Base-by-base conservation (phyloP, 2,329 filamentous ascomycete genomes). In the Lecanicillium sp. region DNA sequence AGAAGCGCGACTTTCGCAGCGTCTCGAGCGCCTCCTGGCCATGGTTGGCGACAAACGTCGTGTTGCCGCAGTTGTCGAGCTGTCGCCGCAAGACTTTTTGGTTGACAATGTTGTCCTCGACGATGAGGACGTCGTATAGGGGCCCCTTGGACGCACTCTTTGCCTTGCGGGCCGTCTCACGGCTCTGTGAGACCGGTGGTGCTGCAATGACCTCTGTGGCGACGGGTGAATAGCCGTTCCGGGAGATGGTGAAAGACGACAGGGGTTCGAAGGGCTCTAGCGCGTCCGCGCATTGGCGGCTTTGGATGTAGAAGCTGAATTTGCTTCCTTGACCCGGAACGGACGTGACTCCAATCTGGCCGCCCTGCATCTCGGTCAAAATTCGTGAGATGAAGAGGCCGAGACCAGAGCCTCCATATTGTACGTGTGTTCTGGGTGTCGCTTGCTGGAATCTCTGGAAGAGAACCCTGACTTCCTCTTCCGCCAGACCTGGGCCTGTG, bases 371-470 rank as follows among this genome's bases (percentile, higher is more conserved):
- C 60, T 90, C 85, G 2, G 84, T 86, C 41, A 90, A 67, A 56
- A 86, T 85, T 30, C 85, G 75, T 4, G 82, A 87, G 60, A 90
- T 90, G 67, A 89, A 90, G 1, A 90, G 68, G 0, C 84, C 84
- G 1, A 87, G 67, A 0, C 84, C 84, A 1, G 79, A 84, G 7
- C 84, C 84, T 19, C 84, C 84, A 52, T 87, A 87, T 53, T 85
- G 80, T 2, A 87, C 81, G 57, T 87, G 84, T 0, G 83, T 87
- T 23, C 82, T 72, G 4, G 82, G 82, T 7, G 78, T 79, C 1
- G 83, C 81, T 59, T 86, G 83, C 11, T 81, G 82, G 61, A 86
- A 86, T 5, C 83, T 74, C 52, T 83, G 77, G 63, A 86, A 86
- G 0, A 86, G 68, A 5, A 83, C 61, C 57, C 81, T 83, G 61